phyloP scores from a whole-genome alignment of 176 grass and related monocot species.

The Triticum urartu region DNA sequence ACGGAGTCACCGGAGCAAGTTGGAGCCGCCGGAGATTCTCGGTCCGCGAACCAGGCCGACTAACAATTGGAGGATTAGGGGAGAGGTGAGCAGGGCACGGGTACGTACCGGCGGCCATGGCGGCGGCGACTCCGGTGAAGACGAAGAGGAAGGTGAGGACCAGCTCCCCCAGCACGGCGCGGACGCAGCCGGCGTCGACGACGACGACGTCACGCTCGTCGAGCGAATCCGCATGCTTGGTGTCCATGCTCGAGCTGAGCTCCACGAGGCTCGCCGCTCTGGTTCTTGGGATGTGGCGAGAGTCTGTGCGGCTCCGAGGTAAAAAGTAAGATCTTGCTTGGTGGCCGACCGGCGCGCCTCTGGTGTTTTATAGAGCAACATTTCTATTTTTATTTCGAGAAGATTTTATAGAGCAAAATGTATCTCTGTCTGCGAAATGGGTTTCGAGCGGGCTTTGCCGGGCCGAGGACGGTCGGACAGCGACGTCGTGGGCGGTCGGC shows the following conservation, averaged over 20 bases:
- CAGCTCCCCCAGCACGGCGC: constrained; percentile 76
- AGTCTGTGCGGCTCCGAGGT: no score
- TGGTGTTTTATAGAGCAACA: not conserved
- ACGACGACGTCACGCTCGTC: not conserved
- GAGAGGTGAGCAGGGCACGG: no score
- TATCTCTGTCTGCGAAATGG: not conserved
- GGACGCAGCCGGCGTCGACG: constrained; percentile 36
- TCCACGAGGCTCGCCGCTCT: not conserved
- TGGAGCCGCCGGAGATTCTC: no score
- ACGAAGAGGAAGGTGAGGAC: constrained; percentile 97
- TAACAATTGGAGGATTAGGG: not conserved
- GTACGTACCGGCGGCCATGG: constrained; percentile 69
- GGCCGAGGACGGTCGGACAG: not conserved
- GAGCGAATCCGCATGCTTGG: constrained; percentile 28
- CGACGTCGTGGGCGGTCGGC: not conserved
- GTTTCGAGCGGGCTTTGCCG: not conserved
- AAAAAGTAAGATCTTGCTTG: constrained; percentile 1
- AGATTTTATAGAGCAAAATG: not conserved
- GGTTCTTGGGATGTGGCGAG: not conserved
- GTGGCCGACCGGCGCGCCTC: not conserved
- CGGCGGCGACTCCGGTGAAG: constrained; percentile 72
- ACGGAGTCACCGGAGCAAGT: no score
- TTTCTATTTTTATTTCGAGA: no score
- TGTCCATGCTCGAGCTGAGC: not conserved
- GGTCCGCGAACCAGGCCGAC: no score